Evolutionary conservation across 305 asterid genomes (phyloP).

Genomic region (Caryopteris hybrid): DNA sequence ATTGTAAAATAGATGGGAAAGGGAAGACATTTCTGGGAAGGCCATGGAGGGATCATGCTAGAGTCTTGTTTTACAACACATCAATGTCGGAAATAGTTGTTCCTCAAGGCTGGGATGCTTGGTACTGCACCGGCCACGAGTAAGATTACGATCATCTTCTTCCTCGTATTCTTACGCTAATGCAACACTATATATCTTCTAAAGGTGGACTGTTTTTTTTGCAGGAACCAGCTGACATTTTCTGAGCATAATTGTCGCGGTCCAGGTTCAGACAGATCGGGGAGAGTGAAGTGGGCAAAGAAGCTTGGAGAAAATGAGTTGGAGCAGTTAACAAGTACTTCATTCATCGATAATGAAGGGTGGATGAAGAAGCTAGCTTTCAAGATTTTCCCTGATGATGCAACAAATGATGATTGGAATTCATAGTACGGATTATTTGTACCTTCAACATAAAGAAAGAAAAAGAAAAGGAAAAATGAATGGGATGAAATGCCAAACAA

Average conservation of each 20-base stretch:
- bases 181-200: too few relatives aligned
- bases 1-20: constrained; percentile 43
- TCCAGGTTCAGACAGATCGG: constrained; percentile 42
- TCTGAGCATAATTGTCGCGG: constrained; percentile 55
- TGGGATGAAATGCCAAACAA: too few relatives aligned
- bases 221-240: constrained; percentile 50
- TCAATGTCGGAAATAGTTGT: constrained; percentile 43
- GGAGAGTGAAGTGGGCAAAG: constrained; percentile 57
- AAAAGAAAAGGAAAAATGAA: too few relatives aligned
- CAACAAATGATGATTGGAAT: neutral
- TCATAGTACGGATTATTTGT: neutral
- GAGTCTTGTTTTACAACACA: constrained; percentile 55
- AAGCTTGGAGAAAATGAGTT: constrained; percentile 22
- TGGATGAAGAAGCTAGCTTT: constrained; percentile 30
- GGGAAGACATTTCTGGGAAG: constrained; percentile 65
- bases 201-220: neutral
- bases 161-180: too few relatives aligned
- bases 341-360: constrained; percentile 65
- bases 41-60: constrained; percentile 68
- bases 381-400: neutral
- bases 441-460: neutral
- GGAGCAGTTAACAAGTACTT: constrained; percentile 30
- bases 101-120: constrained; percentile 67
- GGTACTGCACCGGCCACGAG: constrained; percentile 42
- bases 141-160: too few relatives aligned